A percentile compares a stretch with the other conserved stretches of the same genome.
These are phyloP conservation scores for Tuber umbilicatum DNA, from an alignment of 495 filamentous ascomycete genomes.

Conservation along the genomic window DNA sequence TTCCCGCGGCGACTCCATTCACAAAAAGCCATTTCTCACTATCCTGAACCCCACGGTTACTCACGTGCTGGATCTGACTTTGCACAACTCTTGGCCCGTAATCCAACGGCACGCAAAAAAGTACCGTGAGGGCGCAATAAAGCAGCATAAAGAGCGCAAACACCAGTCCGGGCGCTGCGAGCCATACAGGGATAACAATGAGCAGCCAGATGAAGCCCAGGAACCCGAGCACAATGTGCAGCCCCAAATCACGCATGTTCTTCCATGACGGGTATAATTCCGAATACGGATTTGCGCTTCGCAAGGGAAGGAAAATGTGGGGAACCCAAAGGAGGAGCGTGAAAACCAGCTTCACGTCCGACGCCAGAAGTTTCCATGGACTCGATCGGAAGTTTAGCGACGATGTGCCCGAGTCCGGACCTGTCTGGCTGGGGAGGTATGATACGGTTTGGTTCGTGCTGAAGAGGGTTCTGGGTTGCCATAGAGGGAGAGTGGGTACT, in stretches of 20 bases:
- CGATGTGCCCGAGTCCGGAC: constrained; percentile 20
- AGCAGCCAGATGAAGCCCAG: constrained; percentile 25
- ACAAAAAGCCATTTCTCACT: constrained; percentile 70
- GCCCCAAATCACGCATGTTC: constrained; percentile 29
- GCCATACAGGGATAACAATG: constrained; percentile 18
- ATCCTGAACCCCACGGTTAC: constrained; percentile 16
- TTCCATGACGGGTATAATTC: constrained; percentile 24
- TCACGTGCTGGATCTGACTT: constrained; percentile 17
- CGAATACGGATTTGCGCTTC: constrained; percentile 25
- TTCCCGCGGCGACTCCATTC: constrained; percentile 61
- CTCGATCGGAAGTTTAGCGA: constrained; percentile 35
- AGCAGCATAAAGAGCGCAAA: constrained; percentile 24
- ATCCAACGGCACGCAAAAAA: constrained; percentile 23
- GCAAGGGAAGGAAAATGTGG: constrained; percentile 32
- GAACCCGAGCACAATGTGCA: constrained; percentile 19
- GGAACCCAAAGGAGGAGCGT: constrained; percentile 27
- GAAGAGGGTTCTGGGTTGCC: constrained; percentile 25
- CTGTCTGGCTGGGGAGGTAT: constrained; percentile 38
- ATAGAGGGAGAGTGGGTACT: constrained; percentile 27
- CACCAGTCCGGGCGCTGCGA: constrained; percentile 23
- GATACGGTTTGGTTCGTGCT: constrained; percentile 29
- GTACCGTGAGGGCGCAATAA: constrained; percentile 23
- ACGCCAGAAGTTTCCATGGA: constrained; percentile 28
- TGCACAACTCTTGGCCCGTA: constrained; percentile 28
- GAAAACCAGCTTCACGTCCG: constrained; percentile 37